Evolutionary conservation across 495 filamentous ascomycete species (phyloP).

Genomic region (Trichoderma erinaceum): DNA sequence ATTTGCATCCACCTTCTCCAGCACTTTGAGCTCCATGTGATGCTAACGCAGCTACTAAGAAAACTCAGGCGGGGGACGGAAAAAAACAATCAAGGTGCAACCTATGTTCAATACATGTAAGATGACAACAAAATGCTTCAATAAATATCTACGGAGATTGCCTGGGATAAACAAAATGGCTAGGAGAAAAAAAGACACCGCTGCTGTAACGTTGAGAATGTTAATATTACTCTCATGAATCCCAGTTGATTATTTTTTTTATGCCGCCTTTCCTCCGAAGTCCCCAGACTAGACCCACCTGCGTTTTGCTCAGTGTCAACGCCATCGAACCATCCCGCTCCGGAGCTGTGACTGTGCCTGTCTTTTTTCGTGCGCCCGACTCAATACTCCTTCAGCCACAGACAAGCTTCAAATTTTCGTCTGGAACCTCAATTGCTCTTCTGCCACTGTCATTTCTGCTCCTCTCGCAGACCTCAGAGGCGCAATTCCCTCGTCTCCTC

Average conservation of each 20-base stretch:
- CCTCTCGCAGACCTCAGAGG: background rate
- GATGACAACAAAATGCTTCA: too few relatives aligned
- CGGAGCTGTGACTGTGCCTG: constrained; percentile 5
- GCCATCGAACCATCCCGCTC: background rate
- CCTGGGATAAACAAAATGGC: too few relatives aligned
- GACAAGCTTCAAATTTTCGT: background rate
- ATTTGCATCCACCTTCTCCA: background rate
- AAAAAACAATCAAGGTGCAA: too few relatives aligned
- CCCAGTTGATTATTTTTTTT: too few relatives aligned
- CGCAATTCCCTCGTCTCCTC: background rate
- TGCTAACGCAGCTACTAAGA: too few relatives aligned
- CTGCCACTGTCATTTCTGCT: background rate
- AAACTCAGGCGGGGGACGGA: too few relatives aligned
- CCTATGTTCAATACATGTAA: too few relatives aligned
- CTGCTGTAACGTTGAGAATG: too few relatives aligned
- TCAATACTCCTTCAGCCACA: background rate
- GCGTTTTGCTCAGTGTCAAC: background rate
- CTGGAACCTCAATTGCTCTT: background rate
- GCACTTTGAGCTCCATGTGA: too few relatives aligned
- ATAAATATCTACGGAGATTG: too few relatives aligned
- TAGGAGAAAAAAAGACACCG: too few relatives aligned
- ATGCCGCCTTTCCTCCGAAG: too few relatives aligned
- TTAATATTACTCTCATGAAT: background rate
- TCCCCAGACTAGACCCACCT: background rate
- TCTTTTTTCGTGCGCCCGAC: background rate